Base-by-base conservation (phyloP, 2,329 filamentous ascomycete species). In the Emergomyces orientalis region DNA sequence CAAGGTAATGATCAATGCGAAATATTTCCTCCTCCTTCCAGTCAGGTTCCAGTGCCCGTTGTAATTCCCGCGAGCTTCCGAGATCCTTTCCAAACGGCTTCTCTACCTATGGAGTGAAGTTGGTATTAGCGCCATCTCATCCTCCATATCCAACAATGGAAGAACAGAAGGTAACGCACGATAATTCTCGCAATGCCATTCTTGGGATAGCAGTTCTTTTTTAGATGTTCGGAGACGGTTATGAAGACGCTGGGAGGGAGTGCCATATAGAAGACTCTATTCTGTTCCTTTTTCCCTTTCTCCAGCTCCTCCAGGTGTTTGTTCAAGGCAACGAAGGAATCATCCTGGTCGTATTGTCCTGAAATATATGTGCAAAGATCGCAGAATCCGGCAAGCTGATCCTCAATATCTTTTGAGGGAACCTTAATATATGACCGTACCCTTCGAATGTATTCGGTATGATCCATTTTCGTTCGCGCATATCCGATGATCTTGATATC, bases 11-110 rank as follows among this genome's bases (percentile, higher is more conserved):
- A 77, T 99, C 94, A 73, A 99, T 99, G 74, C 94, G 91, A 87
- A 95, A 99, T 69, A 99, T 88, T 80, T 99, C 94, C 61, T 97
- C 93, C 79, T 99, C 95, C 74, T 90, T 94, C 95, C 94, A 99
- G 80, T 99, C 91, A 52, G 94, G 94, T 74, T 93, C 90, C 67
- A 99, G 86, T 8, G 94, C 95, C 77, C 90, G 91, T 75, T 97
- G 93, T 65, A 99, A 85, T 78, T 96, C 91, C 64, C 94, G 88
- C 61, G 94, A 97, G 80, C 92, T 97, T 63, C 84, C 86, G 65
- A 99, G 85, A 76, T 99, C 94, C 81, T 97, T 97, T 70, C 95
- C 94, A 74, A 99, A 99, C 32, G 95, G 94, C 82, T 99, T 99
- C 87, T 99, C 94, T 68, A 99, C 91, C 91, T 94, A 71, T 69